These are phyloP conservation scores for Aspergillus diversus DNA, from an alignment of 495 filamentous ascomycete species.

Conservation along the genomic window DNA sequence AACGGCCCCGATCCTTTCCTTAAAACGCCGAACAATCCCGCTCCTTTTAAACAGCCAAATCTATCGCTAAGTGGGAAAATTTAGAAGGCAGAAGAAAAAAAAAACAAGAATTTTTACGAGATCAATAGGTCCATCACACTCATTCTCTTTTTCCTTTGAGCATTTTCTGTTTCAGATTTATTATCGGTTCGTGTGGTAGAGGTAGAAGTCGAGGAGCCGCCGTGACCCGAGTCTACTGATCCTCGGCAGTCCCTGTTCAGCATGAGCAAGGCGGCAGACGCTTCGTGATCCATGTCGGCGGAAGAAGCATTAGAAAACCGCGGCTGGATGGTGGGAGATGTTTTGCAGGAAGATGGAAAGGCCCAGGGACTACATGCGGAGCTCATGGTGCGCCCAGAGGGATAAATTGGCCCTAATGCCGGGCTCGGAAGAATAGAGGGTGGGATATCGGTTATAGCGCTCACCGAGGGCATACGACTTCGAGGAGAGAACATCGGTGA, in stretches of 20 bases:
- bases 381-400: slow-evolving; percentile 30
- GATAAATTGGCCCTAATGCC: slow-evolving; percentile 39
- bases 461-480: slow-evolving; percentile 36
- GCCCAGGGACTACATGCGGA: slow-evolving; percentile 23
- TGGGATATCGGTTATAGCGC: slow-evolving; percentile 32
- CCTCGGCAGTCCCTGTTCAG: slow-evolving; percentile 69
- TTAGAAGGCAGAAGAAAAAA: background rate
- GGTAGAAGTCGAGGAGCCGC: slow-evolving; percentile 25
- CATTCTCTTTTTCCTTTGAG: slow-evolving; percentile 57
- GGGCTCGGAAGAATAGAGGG: slow-evolving; percentile 48
- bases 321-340: slow-evolving; percentile 40
- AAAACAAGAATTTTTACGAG: slow-evolving; percentile 36
- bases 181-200: slow-evolving; percentile 11
- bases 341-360: slow-evolving; percentile 30
- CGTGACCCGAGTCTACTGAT: slow-evolving; percentile 39
- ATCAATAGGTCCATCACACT: slow-evolving; percentile 81
- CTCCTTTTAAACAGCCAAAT: slow-evolving; percentile 6
- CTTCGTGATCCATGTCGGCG: slow-evolving; percentile 71
- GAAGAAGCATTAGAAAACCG: slow-evolving; percentile 27
- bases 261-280: slow-evolving; percentile 79
- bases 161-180: slow-evolving; percentile 16
- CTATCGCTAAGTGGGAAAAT: slow-evolving; percentile 3
- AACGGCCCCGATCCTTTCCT: background rate
- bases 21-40: slow-evolving; percentile 7
- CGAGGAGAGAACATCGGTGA: slow-evolving; percentile 47